Conservation (phyloP, 192 early-diverging fungal genomes). For the Coemansia sp. region DNA sequence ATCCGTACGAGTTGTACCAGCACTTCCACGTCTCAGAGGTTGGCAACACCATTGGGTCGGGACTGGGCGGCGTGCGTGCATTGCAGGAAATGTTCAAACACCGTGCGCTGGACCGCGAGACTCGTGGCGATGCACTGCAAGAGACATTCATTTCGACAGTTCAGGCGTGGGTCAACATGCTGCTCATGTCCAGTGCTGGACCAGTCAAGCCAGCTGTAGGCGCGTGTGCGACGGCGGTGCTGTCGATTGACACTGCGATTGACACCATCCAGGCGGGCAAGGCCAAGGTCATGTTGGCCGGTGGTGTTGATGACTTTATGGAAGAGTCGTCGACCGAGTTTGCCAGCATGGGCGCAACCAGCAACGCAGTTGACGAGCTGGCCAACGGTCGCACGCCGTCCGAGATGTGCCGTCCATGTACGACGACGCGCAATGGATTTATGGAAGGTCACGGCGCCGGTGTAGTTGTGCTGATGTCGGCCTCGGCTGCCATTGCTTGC, state of each 20-base stretch:
- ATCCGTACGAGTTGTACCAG: conserved; percentile 96
- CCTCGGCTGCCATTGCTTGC: conserved; percentile 83
- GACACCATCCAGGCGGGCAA: conserved; percentile 87
- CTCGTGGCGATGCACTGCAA: conserved; percentile 84
- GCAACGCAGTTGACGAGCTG: conserved; percentile 79
- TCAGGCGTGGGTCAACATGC: conserved; percentile 95
- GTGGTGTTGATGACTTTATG: conserved; percentile 87
- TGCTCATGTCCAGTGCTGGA: conserved; percentile 86
- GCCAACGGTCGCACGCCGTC: conserved; percentile 79
- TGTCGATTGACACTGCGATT: conserved; percentile 86
- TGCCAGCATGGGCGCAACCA: conserved; percentile 94
- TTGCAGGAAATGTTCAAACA: conserved; percentile 72
- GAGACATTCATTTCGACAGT: conserved; percentile 95
- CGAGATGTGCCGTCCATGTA: conserved; percentile 91
- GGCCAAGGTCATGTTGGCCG: conserved; percentile 88
- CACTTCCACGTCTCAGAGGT: conserved; percentile 94
- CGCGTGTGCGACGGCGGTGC: conserved; percentile 90
- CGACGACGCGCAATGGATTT: conserved; percentile 86
- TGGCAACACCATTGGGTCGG: conserved; percentile 86
- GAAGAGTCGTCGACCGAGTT: conserved; percentile 89
- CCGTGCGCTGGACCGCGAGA: conserved; percentile 71
- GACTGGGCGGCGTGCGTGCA: conserved; percentile 80
- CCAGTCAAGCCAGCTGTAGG: conserved; percentile 79
- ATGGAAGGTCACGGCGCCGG: conserved; percentile 91
- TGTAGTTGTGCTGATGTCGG: conserved; percentile 88